These are phyloP conservation scores for Megacollybia marginata DNA, from an alignment of 768 basidiomycete genomes.

Conservation along the genomic window DNA sequence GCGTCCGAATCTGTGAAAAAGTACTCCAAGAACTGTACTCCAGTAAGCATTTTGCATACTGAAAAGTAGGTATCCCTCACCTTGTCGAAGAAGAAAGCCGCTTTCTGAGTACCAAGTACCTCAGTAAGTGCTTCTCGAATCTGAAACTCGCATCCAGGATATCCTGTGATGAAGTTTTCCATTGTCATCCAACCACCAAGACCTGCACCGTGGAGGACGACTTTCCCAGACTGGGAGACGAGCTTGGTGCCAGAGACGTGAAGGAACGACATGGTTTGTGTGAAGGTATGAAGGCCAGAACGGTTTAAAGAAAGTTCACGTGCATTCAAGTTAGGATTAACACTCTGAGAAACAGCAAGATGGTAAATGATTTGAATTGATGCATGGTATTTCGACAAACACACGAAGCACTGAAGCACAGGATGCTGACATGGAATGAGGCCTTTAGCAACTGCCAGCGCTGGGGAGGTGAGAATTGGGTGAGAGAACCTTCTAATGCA, in stretches of 20 bases:
- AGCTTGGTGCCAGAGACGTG: conserved; percentile 53
- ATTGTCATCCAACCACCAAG: conserved; percentile 83
- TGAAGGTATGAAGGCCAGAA: too few relatives aligned
- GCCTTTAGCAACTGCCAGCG: too few relatives aligned
- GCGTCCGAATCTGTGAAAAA: conserved; percentile 55
- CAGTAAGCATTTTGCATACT: neutral
- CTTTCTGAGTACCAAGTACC: conserved; percentile 42
- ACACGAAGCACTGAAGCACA: too few relatives aligned
- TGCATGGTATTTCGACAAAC: too few relatives aligned
- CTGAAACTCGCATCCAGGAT: conserved; percentile 55
- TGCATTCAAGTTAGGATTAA: too few relatives aligned
- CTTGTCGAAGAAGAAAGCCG: conserved; percentile 56
- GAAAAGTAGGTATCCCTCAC: conserved; percentile 17
- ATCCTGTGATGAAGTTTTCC: conserved; percentile 49
- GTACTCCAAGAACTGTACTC: conserved; percentile 46
- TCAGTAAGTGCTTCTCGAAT: conserved; percentile 44
- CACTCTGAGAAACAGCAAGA: too few relatives aligned
- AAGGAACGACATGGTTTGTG: conserved; percentile 38
- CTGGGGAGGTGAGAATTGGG: too few relatives aligned
- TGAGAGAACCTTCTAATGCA: too few relatives aligned
- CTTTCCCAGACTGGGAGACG: conserved; percentile 39
- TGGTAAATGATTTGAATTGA: too few relatives aligned
- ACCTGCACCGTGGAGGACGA: conserved; percentile 64
- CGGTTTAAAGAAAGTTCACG: too few relatives aligned
- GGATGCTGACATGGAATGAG: too few relatives aligned